These are phyloP conservation scores for Chalciporus pseudorubinellus DNA, from an alignment of 768 basidiomycete species.

Conservation along the genomic window DNA sequence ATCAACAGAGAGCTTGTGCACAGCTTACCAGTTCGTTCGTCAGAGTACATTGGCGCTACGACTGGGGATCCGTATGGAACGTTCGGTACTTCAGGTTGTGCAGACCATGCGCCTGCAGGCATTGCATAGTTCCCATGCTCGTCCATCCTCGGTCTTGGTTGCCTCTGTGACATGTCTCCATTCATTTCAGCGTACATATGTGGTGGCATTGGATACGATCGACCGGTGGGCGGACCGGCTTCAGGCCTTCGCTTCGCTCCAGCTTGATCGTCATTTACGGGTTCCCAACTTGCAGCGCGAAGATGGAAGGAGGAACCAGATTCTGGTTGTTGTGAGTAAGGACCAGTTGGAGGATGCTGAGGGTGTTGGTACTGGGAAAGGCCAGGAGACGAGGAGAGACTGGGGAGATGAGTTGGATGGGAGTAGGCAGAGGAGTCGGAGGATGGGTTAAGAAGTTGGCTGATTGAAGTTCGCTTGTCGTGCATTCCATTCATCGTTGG, in stretches of 20 bases:
- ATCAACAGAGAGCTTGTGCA: constrained; percentile 7
- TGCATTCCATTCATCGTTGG: constrained; percentile 42
- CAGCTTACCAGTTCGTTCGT: constrained; percentile 55
- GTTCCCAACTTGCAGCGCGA: constrained; percentile 62
- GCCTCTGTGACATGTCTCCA: constrained; percentile 30
- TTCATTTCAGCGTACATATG: constrained; percentile 36
- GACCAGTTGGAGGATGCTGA: constrained; percentile 23
- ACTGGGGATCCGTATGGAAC: constrained; percentile 45
- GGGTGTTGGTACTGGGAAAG: constrained; percentile 31
- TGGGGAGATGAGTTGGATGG: constrained; percentile 30
- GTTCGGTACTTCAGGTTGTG: constrained; percentile 31
- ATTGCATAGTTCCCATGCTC: constrained; percentile 30
- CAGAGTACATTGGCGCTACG: constrained; percentile 50
- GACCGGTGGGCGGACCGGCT: constrained; percentile 30
- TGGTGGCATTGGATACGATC: constrained; percentile 35
- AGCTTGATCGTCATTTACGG: constrained; percentile 35
- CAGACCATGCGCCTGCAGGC: constrained; percentile 33
- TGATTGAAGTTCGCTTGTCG: constrained; percentile 52
- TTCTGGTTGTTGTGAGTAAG: constrained; percentile 29
- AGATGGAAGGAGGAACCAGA: constrained; percentile 46
- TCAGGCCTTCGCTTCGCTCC: constrained; percentile 37
- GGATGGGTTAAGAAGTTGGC: constrained; percentile 49
- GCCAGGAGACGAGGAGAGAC: constrained; percentile 21
- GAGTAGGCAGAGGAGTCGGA: constrained; percentile 37
- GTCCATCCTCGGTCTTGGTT: constrained; percentile 30